phyloP scores from a whole-genome alignment of 805 yeast genomes.

The Suhomyces canberraensis region DNA sequence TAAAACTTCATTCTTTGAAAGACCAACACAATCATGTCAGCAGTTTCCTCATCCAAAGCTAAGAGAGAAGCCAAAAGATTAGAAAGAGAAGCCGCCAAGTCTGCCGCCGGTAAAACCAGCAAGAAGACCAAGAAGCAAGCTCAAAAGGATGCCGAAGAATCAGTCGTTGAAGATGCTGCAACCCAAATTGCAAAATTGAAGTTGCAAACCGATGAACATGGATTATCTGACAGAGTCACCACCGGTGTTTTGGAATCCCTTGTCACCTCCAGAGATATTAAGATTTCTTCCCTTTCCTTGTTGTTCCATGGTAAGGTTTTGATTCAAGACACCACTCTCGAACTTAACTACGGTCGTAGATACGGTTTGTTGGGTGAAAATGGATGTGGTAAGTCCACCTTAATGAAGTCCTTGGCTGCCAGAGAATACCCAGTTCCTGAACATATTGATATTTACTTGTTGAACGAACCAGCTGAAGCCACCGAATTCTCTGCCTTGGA shows the following conservation, averaged over 20 bases:
- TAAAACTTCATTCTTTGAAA: neutral
- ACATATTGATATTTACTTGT: constrained; percentile 81
- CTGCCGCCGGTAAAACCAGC: constrained; percentile 68
- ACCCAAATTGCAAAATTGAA: constrained; percentile 81
- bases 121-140: constrained; percentile 62
- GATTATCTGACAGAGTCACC: constrained; percentile 93
- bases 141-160: constrained; percentile 47
- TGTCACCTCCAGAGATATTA: constrained; percentile 89
- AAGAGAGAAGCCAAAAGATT: constrained; percentile 97
- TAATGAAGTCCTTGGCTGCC: constrained; percentile 89
- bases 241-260: constrained; percentile 94
- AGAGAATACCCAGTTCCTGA: constrained; percentile 96
- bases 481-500: constrained; percentile 89
- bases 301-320: constrained; percentile 97
- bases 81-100: constrained; percentile 46
- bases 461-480: constrained; percentile 98
- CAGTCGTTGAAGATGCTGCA: constrained; percentile 59
- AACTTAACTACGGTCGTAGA: constrained; percentile 95
- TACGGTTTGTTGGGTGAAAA: constrained; percentile 97
- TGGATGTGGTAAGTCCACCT: constrained; percentile 98
- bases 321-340: constrained; percentile 86
- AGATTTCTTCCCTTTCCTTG: constrained; percentile 83
- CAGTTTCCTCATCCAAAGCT: constrained; percentile 87
- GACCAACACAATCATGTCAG: constrained; percentile 28
- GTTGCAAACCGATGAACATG: constrained; percentile 90